These are phyloP conservation scores for Penicillium pulvis DNA, from an alignment of 495 filamentous ascomycete species.

Conservation along the genomic window DNA sequence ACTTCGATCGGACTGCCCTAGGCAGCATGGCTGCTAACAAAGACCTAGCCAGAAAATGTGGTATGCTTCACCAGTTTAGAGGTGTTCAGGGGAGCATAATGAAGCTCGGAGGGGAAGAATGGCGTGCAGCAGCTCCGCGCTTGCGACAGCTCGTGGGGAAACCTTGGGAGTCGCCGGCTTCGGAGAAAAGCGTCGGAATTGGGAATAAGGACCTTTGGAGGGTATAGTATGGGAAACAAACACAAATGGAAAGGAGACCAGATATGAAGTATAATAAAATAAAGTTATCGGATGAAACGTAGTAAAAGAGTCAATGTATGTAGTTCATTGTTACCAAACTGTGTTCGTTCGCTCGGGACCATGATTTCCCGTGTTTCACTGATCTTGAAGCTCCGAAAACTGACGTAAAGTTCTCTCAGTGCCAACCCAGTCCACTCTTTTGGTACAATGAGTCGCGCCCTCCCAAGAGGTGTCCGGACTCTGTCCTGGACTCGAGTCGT, in stretches of 20 bases:
- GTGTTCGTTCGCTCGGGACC: slow-evolving; percentile 20
- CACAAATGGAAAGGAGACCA: not conserved
- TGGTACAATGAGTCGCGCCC: slow-evolving; percentile 38
- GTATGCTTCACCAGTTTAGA: slow-evolving; percentile 5
- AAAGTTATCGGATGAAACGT: not conserved
- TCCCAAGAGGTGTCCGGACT: slow-evolving; percentile 42
- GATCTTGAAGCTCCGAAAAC: slow-evolving; percentile 22
- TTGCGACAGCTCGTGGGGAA: slow-evolving; percentile 26
- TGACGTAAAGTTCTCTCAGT: slow-evolving; percentile 35
- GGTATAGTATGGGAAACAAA: slow-evolving; percentile 3
- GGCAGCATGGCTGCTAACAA: slow-evolving; percentile 42
- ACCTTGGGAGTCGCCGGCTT: slow-evolving; percentile 40
- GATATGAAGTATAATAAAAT: not conserved
- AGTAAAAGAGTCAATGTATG: not conserved
- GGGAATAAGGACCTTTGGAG: not conserved
- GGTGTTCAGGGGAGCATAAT: slow-evolving; percentile 36
- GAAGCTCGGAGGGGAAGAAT: slow-evolving; percentile 15
- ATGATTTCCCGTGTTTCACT: slow-evolving; percentile 30
- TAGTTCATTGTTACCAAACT: not conserved
- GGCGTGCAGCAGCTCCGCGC: slow-evolving; percentile 11
- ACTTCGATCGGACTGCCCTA: slow-evolving; percentile 45
- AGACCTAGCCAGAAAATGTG: not conserved
- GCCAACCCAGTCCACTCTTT: slow-evolving; percentile 4
- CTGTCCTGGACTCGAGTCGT: slow-evolving; percentile 42
- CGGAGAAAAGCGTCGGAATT: slow-evolving; percentile 36